phyloP scores from a whole-genome alignment of 2,329 filamentous ascomycete genomes.

The Arthrinium puccinioides region DNA sequence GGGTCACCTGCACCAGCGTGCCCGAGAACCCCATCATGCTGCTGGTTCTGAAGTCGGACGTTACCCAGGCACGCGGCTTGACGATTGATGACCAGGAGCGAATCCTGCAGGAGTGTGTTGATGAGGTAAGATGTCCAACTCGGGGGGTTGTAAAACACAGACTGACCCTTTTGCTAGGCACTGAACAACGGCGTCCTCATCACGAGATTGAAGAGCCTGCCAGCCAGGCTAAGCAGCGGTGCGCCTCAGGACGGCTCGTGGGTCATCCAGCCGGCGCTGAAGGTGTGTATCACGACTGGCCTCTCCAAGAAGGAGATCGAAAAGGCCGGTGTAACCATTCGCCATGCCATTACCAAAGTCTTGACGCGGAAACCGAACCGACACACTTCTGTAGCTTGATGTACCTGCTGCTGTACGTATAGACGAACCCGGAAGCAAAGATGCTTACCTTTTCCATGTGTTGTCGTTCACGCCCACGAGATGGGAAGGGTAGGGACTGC shows the following conservation, averaged over 20 bases:
- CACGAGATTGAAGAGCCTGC: conserved; percentile 74
- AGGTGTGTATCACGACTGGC: conserved; percentile 83
- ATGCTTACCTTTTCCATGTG: too few relatives aligned
- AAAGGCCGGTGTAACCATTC: conserved; percentile 80
- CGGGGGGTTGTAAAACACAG: not conserved
- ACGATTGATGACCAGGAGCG: conserved; percentile 72
- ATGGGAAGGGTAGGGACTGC: too few relatives aligned
- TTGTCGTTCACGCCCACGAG: too few relatives aligned
- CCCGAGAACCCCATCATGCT: conserved; percentile 84
- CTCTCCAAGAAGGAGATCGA: conserved; percentile 92
- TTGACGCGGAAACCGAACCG: conserved; percentile 58
- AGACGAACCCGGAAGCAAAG: too few relatives aligned
- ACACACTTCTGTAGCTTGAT: conserved; percentile 28
- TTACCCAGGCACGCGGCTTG: conserved; percentile 64
- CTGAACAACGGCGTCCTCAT: conserved; percentile 86
- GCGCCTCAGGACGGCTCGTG: conserved; percentile 62
- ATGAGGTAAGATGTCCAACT: conserved; percentile 62
- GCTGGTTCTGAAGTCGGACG: conserved; percentile 74
- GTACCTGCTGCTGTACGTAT: not conserved
- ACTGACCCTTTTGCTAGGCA: conserved; percentile 40
- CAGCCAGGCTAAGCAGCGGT: conserved; percentile 54
- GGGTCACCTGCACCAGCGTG: conserved; percentile 75
- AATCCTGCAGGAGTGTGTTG: conserved; percentile 84
- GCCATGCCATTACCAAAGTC: conserved; percentile 91
- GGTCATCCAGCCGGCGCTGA: conserved; percentile 72